A percentile compares a stretch with the other conserved stretches of the same genome.
Evolutionary conservation across 1,284 basidiomycete genomes (phyloP).

Genomic region (Schizophyllum commune): DNA sequence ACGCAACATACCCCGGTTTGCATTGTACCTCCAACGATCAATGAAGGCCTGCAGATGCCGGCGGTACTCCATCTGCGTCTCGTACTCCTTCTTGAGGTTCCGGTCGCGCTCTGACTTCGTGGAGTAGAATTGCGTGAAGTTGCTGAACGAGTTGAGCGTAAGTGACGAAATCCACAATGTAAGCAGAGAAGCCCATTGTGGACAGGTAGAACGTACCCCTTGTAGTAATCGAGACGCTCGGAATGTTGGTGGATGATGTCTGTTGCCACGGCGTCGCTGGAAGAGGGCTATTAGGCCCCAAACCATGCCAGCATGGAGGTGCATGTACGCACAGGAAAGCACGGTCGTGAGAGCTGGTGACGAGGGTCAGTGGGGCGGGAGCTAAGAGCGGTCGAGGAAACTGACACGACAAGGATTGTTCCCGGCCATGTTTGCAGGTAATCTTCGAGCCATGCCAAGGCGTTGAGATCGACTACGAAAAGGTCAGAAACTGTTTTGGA

Average conservation of each 20-base stretch:
- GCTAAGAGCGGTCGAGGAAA: constrained; percentile 9
- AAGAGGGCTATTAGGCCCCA: constrained; percentile 3
- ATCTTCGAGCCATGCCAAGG: constrained; percentile 85
- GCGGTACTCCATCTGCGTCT: constrained; percentile 91
- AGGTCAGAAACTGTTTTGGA: constrained; percentile 10
- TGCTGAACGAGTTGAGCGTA: constrained; percentile 45
- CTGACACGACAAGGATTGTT: constrained; percentile 90
- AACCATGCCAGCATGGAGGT: background rate
- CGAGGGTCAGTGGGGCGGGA: constrained; percentile 4
- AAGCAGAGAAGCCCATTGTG: background rate
- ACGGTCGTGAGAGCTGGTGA: constrained; percentile 85
- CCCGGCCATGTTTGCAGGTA: constrained; percentile 96
- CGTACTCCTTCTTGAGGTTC: constrained; percentile 91
- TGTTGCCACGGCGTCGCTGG: constrained; percentile 86
- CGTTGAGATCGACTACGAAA: constrained; percentile 65
- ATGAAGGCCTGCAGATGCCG: constrained; percentile 97
- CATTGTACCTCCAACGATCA: constrained; percentile 94
- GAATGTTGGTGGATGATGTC: constrained; percentile 98
- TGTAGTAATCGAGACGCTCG: constrained; percentile 89
- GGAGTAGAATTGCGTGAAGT: constrained; percentile 98
- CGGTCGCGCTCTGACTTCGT: constrained; percentile 94
- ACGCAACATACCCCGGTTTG: constrained; percentile 59
- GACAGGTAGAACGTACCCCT: constrained; percentile 44
- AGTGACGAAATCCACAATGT: background rate
- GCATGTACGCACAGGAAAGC: constrained; percentile 75